phyloP scores from a whole-genome alignment of 169 alveolate genomes.

The Plasmodium relictum region DNA sequence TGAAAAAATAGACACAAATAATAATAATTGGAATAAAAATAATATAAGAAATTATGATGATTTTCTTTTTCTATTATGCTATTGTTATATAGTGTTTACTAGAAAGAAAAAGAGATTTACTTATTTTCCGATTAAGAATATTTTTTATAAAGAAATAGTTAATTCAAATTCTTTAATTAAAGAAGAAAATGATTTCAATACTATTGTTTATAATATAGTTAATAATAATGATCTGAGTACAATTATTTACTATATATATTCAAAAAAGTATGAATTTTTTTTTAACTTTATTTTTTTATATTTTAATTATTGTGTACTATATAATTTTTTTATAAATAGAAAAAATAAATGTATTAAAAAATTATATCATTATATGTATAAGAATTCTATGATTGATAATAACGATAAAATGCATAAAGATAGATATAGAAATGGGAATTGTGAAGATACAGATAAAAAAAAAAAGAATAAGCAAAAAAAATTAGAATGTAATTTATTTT shows the following conservation, averaged over 20 bases:
- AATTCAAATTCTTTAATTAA: conserved; percentile 17
- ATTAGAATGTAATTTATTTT: conserved; percentile 10
- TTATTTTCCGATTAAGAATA: conserved; percentile 32
- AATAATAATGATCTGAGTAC: conserved; percentile 41
- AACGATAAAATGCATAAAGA: neutral
- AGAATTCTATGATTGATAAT: neutral
- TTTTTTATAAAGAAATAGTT: conserved; percentile 15
- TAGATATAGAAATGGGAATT: neutral
- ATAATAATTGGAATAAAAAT: neutral
- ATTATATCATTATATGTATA: neutral
- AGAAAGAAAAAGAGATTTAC: conserved; percentile 31
- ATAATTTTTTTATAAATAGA: conserved; percentile 13
- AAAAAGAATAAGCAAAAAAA: neutral
- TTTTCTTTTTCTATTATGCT: conserved; percentile 42
- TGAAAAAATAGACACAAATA: neutral
- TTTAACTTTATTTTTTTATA: conserved; percentile 39
- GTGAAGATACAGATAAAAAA: neutral
- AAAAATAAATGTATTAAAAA: conserved; percentile 13
- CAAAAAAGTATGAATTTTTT: conserved; percentile 52
- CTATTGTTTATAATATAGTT: conserved; percentile 30
- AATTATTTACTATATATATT: conserved; percentile 45
- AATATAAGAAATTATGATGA: neutral
- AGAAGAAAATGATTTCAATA: conserved; percentile 2
- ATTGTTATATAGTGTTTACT: conserved; percentile 8
- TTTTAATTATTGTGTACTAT: conserved; percentile 42